Evolutionary conservation across 2,329 filamentous ascomycete species (phyloP), one percentile per base, ranked within the genome.

Genomic region (Pseudogymnoascus sp.): DNA sequence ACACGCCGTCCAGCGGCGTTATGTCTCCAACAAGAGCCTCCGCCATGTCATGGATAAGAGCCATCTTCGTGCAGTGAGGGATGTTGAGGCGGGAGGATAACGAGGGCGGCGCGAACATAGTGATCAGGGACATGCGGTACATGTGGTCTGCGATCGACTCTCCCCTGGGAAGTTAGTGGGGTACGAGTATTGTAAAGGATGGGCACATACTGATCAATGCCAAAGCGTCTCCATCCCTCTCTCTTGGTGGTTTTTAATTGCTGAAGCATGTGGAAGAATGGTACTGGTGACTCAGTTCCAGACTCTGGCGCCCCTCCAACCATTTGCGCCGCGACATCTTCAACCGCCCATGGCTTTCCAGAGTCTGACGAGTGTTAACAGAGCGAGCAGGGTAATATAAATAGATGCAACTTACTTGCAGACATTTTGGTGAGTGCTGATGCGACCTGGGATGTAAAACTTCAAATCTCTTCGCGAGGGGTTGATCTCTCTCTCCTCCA

Each of bases 71-170:
- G 80, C 94, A 99, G 68, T 87, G 87, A 27, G 82, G 76, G 39
- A 96, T 81, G 72, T 97, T 88, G 70, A 97, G 80, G 39, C 82
- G 83, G 0, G 84, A 76, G 2, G 86, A 81, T 9, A 97, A 83
- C 1, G 87, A 77, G 0, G 89, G 81, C 1, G 94, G 93, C 2
- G 91, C 92, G 67, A 97, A 84, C 87, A 99, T 90, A 66, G 90
- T 92, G 74, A 99, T 91, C 68, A 99, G 84, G 59, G 92, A 91
- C 94, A 99, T 99, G 77, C 94, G 92, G 77, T 97, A 99, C 94
- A 99, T 99, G 81, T 99, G 94, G 78, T 99, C 94, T 61, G 90
- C 84, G 72, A 99, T 97, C 1, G 91, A 96, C 76, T 99, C 94
- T 73, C 90, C 89, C 63, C 82, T 86, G 65, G 15, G 18, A 12